Evolutionary conservation across 768 basidiomycete species (phyloP), one percentile per base, ranked within the genome.

Genomic region (Hypholoma fasciculare): DNA sequence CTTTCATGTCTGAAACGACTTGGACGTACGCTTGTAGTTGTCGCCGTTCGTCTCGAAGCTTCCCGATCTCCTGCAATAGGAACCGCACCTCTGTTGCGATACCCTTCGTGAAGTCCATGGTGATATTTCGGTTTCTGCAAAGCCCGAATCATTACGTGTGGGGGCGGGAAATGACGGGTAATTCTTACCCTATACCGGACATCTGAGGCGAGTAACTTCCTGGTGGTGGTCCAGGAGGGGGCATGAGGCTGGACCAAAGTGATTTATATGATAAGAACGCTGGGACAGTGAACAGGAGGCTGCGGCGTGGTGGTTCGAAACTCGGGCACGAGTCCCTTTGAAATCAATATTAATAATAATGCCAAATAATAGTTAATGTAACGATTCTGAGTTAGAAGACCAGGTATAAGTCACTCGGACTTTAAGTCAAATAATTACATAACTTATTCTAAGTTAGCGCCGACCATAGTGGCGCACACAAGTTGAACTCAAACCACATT

Each of bases 21-120:
- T 78, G 27, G 52, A 82, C 91, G 62, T 65, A 93, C 92, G 83
- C 85, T 77, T 93, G 89, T 20, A 93, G 75, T 26, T 82, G 82
- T 36, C 89, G 79, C 55, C 87, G 80, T 67, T 93, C 87, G 65
- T 92, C 89, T 42, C 89, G 81, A 40, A 94, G 76, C 67, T 89
- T 87, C 42, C 91, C 90, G 27, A 94, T 92, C 68, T 94, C 92
- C 23, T 77, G 81, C 20, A 94, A 77, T 20, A 94, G 78, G 70
- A 88, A 84, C 38, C 90, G 83, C 8, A 94, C 89, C 74, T 94
- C 92, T 13, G 78, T 74, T 4, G 92, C 89, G 23, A 94, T 79
- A 0, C 90, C 88, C 67, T 88, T 91, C 66, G 88, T 92, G 71
- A 94, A 93, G 62, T 94, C 90, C 63, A 91, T 88, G 44, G 94